Evolutionary conservation across 176 grass and related monocot species (phyloP).

Genomic region (Triticum monococcum): DNA sequence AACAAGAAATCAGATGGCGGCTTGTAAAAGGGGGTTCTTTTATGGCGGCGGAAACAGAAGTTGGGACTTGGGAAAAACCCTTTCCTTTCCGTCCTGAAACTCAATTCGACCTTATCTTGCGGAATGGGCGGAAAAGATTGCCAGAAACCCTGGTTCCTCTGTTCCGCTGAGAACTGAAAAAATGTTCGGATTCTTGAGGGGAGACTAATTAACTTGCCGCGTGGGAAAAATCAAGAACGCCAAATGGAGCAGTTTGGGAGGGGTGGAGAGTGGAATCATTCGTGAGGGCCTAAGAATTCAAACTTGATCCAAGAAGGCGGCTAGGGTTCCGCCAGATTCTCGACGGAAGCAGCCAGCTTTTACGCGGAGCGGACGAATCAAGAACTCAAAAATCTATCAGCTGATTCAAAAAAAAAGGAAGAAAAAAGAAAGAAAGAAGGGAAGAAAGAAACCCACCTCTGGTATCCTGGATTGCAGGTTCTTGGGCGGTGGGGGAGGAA

Average conservation of each 20-base stretch:
- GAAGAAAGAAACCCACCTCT: slow-evolving; percentile 19
- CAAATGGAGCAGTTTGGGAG: slow-evolving; percentile 1
- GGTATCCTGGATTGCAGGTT: background rate
- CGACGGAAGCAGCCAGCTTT: background rate
- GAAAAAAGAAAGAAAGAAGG: background rate
- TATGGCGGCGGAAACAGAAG: background rate
- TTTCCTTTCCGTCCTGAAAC: background rate
- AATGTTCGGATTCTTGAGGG: background rate
- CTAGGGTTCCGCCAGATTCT: background rate
- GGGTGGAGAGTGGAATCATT: background rate
- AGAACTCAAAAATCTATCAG: background rate
- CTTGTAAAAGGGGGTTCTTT: background rate
- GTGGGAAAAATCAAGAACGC: slow-evolving; percentile 24
- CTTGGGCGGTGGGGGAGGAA: background rate
- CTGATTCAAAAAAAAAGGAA: background rate
- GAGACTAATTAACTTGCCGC: background rate
- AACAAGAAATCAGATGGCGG: background rate
- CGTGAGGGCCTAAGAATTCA: background rate
- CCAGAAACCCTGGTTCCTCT: background rate
- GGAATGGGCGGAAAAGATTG: background rate
- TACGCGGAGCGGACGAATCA: slow-evolving; percentile 5
- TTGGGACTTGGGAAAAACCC: background rate
- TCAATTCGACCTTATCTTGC: background rate
- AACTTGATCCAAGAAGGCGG: background rate
- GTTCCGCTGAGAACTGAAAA: background rate